Base-by-base conservation (phyloP, 2,329 filamentous ascomycete genomes). In the Bipolaris cookei region DNA sequence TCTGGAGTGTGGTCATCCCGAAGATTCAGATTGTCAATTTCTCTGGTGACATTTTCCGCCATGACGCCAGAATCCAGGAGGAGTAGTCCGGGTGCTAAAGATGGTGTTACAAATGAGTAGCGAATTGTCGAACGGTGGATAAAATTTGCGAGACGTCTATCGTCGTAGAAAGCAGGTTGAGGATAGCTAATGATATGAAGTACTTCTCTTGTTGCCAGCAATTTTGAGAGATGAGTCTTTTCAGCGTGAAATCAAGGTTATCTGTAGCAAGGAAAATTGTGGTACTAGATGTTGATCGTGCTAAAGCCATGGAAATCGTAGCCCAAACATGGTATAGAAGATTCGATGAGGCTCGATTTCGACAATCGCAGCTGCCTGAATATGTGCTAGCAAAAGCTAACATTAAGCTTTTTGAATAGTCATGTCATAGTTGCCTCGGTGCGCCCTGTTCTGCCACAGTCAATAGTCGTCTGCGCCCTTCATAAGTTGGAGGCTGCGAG, bases 31-130 rank as follows among this genome's bases (percentile, higher is more conserved):
- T 55, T 59, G 16, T 47, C 39, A 20, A 70, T 8, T 5, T 44
- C 47, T 35, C 56, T 28, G 2, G 62, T 50, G 20, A 67, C 51
- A 2, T 54, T 60, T 0, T 68, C 67, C 13, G 55, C 41, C 66
- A 68, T 70, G 8, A 25, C 55, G 50, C 16, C 46, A 14, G 11
- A 10, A 18, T 3, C 8, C 7, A 4, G 38, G 8, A 45, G n/a
- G 30, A 43, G 18, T 23, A 23, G 32, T 11, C 10, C 8, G n/a
- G 6, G 6, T 25, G 18, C 30, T 8, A 3, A 23, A 23, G 20
- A 14, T 23, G 32, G 8, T 3, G 45, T 35, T 47, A 10, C 1
- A 21, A 47, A 37, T 47, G 1, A 14, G 18, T 23, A 25, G 11
- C 13, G 43, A 35, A 3, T n/a, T 6, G 44, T 35, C 20, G 32